Evolutionary conservation across 345 rosid genomes (phyloP).

Genomic region (Microcos paniculata): DNA sequence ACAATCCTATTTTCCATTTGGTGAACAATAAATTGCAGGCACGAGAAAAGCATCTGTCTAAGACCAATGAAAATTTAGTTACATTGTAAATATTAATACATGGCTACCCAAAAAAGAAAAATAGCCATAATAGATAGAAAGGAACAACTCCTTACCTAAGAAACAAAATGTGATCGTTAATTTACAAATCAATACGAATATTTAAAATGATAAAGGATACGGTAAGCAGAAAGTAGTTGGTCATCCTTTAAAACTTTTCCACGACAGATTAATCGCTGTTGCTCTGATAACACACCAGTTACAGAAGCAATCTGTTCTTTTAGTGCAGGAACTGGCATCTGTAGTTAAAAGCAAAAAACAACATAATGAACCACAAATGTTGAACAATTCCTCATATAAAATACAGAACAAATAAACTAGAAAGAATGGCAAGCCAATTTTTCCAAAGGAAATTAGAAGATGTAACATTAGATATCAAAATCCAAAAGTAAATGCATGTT

Average conservation of each 20-base stretch:
- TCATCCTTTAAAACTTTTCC: slow-evolving; percentile 79
- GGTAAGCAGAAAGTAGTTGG: slow-evolving; percentile 80
- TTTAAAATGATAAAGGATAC: slow-evolving; percentile 52
- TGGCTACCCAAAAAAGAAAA: neutral
- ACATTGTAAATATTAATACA: neutral
- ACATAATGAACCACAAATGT: neutral
- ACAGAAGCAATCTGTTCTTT: slow-evolving; percentile 78
- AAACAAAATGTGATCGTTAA: neutral
- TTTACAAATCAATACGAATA: neutral
- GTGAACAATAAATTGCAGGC: neutral
- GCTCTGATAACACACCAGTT: slow-evolving; percentile 71
- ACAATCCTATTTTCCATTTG: neutral
- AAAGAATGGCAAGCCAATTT: neutral
- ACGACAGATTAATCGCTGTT: slow-evolving; percentile 79
- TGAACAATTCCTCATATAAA: neutral
- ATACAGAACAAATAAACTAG: neutral
- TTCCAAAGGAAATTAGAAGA: neutral
- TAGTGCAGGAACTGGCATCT: slow-evolving; percentile 79
- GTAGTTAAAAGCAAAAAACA: slow-evolving; percentile 16
- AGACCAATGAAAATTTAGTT: neutral
- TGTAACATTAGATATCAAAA: neutral
- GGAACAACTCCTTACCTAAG: neutral
- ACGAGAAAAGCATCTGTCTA: neutral
- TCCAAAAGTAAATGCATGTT: neutral
- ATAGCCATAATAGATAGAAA: neutral